Evolutionary conservation across 495 filamentous ascomycete species (phyloP).

Genomic region (Penicillium taxi): DNA sequence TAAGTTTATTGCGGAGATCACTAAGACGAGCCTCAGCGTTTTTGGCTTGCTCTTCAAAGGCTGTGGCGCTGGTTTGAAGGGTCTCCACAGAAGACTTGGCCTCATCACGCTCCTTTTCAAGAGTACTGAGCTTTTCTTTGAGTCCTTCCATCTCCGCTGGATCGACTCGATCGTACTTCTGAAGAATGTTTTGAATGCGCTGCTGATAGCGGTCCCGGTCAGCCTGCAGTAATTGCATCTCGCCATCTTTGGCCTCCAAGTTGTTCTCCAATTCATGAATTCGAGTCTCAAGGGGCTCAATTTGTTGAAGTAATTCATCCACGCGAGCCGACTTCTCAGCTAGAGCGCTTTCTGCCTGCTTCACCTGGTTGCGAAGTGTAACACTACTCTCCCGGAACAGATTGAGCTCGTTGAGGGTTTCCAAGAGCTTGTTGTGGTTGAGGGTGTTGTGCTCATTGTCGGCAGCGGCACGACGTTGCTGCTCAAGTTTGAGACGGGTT

Average conservation of each 20-base stretch:
- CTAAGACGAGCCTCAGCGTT: conserved; percentile 41
- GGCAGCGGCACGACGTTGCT: conserved; percentile 71
- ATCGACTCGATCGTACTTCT: conserved; percentile 92
- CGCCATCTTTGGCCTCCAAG: conserved; percentile 68
- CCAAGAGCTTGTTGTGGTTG: conserved; percentile 80
- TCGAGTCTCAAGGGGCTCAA: conserved; percentile 72
- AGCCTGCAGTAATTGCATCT: conserved; percentile 75
- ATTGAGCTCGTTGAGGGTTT: conserved; percentile 90
- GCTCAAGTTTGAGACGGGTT: conserved; percentile 71
- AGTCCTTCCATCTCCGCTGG: conserved; percentile 83
- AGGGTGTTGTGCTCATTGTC: conserved; percentile 61
- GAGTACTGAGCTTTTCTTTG: conserved; percentile 55
- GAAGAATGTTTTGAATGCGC: conserved; percentile 85
- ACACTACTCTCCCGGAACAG: conserved; percentile 87
- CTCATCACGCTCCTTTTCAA: conserved; percentile 67
- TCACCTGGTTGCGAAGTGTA: conserved; percentile 75
- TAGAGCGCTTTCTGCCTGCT: conserved; percentile 66
- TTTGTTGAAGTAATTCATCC: conserved; percentile 61
- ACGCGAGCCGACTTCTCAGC: conserved; percentile 65
- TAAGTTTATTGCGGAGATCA: conserved; percentile 45
- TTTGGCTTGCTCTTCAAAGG: conserved; percentile 50
- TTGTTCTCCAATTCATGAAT: conserved; percentile 75
- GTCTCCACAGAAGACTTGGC: conserved; percentile 38
- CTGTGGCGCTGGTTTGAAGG: conserved; percentile 47
- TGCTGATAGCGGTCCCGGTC: conserved; percentile 90